Conservation (phyloP, 768 basidiomycete species). For the Suillus plorans region DNA sequence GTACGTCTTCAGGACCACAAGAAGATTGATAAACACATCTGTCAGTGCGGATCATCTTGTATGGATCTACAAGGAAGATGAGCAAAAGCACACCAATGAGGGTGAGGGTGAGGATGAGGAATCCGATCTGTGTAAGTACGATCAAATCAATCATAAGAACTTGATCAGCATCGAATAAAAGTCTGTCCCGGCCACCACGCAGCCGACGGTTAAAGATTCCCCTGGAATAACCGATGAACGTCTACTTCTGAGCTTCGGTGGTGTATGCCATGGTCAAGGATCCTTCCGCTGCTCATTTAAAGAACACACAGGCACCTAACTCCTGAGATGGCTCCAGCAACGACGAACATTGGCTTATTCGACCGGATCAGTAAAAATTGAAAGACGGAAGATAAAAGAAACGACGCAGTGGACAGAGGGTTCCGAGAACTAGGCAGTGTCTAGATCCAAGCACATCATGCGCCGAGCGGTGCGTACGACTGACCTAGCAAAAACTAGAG, state of each 20-base stretch:
- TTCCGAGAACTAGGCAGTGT: constrained; percentile 72
- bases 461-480: constrained; percentile 30
- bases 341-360: constrained; percentile 62
- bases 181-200: constrained; percentile 71
- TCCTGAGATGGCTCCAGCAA: constrained; percentile 73
- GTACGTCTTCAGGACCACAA: constrained; percentile 59
- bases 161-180: constrained; percentile 45
- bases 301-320: constrained; percentile 71
- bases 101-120: constrained; percentile 69
- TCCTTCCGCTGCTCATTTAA: constrained; percentile 86
- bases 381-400: background rate
- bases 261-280: constrained; percentile 82
- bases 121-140: constrained; percentile 53
- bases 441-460: constrained; percentile 81
- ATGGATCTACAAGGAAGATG: constrained; percentile 63
- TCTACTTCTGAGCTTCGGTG: constrained; percentile 74
- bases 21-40: constrained; percentile 71
- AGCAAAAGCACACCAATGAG: constrained; percentile 62
- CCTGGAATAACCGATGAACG: constrained; percentile 81
- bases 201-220: constrained; percentile 79
- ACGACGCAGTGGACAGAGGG: constrained; percentile 73
- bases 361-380: constrained; percentile 14
- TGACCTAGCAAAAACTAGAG: constrained; percentile 65
- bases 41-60: constrained; percentile 67
- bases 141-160: constrained; percentile 50